Evolutionary conservation across 1,284 basidiomycete genomes (phyloP), one percentile per base, ranked within the genome.

Genomic region (Vanrija pseudolonga): DNA sequence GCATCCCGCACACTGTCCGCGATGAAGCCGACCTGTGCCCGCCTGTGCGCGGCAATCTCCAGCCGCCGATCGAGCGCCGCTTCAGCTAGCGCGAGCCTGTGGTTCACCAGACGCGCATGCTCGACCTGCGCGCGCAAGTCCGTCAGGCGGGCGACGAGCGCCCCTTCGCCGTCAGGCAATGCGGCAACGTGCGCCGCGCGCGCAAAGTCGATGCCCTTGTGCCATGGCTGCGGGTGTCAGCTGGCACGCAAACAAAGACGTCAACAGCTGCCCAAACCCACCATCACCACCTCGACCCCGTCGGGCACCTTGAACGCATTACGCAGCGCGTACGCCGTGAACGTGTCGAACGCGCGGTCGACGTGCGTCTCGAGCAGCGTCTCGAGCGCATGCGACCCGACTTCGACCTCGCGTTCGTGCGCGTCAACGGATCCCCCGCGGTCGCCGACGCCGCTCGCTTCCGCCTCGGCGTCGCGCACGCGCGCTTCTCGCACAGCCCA

Each of bases 261-360:
- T n/a, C n/a, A n/a, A n/a, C n/a, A n/a, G n/a, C n/a, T n/a, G n/a
- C 15, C 22, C 11, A 12, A 19, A 69, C 74, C 61, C 50, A 77
- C 76, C 42, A 78, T 43, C 4, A 73, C 74, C 3, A 72, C 50
- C 32, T 74, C 66, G 0, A 73, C 43, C 1, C 69, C 69, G 19
- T 67, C 62, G 5, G 69, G 68, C 19, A 76, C 64, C n/a, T 71
- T 65, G 49, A 78, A 78, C 3, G 69, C 63, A 48, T 78, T 78
- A 19, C 76, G 55, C 53, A 76, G 59, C 19, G 65, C 62, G 66
- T 72, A 78, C 37, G 68, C 69, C 14, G 67, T 73, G 32, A 76
- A 73, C 50, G 63, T 73, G 56, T 78, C 76, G 37, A 74, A 72
- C 2, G 75, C 74, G 14, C 65, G 59, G 53, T 77, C 76, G 46